Conservation (phyloP, 2,329 filamentous ascomycete genomes). For the Scedosporium dehoogii region DNA sequence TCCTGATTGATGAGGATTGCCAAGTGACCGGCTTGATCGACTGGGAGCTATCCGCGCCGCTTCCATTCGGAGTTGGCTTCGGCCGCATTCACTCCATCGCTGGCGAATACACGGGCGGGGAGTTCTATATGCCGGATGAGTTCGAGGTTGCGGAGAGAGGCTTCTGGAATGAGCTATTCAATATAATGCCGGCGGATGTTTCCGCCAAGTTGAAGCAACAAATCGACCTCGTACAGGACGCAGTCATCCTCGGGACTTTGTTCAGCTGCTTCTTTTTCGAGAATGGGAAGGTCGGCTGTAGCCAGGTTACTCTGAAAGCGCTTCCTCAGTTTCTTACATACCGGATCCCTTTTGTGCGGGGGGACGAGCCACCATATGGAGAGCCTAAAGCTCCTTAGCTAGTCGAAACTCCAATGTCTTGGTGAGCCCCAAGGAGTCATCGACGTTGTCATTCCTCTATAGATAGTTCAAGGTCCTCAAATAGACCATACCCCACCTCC, state of each 20-base stretch:
- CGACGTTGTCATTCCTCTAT: too few relatives aligned
- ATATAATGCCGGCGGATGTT: conserved; percentile 15
- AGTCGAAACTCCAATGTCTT: too few relatives aligned
- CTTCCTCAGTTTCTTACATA: conserved; percentile 19
- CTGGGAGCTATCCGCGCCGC: conserved; percentile 11
- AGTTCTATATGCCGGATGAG: conserved; percentile 17
- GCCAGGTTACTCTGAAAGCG: conserved; percentile 13
- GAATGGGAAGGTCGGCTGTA: conserved; percentile 15
- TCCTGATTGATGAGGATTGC: conserved; percentile 13
- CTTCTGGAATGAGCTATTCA: conserved; percentile 17
- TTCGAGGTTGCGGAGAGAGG: conserved; percentile 16
- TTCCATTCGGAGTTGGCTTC: conserved; percentile 5
- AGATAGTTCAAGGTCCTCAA: too few relatives aligned
- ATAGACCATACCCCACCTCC: too few relatives aligned
- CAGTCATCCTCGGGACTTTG: conserved; percentile 19
- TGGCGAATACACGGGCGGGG: conserved; percentile 14
- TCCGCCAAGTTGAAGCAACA: conserved; percentile 20
- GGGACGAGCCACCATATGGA: background rate
- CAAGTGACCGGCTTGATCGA: conserved; percentile 13
- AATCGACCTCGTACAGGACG: conserved; percentile 20
- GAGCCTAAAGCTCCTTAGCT: too few relatives aligned
- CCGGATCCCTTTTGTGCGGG: conserved; percentile 10
- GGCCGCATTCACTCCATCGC: conserved; percentile 16
- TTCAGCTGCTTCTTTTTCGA: conserved; percentile 16
- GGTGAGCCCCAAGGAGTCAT: too few relatives aligned